Conservation (phyloP, 108 stramenopile genomes). For the Fragilaria radians region DNA sequence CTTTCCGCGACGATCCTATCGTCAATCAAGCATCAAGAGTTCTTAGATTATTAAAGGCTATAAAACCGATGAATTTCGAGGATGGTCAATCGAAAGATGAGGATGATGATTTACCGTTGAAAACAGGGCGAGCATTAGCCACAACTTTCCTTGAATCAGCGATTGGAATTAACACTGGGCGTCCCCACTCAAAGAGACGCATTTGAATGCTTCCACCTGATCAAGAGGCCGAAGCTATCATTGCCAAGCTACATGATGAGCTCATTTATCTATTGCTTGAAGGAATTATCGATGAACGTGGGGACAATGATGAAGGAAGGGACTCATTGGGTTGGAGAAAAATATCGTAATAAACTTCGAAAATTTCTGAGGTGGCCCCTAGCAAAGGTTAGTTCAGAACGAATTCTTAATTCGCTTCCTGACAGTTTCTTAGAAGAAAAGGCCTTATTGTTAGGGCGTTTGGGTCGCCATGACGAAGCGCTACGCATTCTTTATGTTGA, state of each 20-base stretch:
- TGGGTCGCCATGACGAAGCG: constrained; percentile 85
- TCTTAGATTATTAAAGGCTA: constrained; percentile 63
- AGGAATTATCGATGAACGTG: constrained; percentile 81
- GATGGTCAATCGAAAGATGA: constrained; percentile 7
- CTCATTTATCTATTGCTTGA: constrained; percentile 74
- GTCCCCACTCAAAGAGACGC: constrained; percentile 35
- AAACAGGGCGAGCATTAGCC: constrained; percentile 74
- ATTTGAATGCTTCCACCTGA: constrained; percentile 30
- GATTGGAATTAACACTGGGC: constrained; percentile 71
- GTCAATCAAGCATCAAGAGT: constrained; percentile 58
- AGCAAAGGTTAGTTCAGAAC: constrained; percentile 63
- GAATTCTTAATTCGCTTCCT: constrained; percentile 60
- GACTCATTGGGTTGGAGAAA: constrained; percentile 58
- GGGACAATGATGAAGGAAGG: constrained; percentile 31
- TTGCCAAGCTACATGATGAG: constrained; percentile 82
- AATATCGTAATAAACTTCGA: constrained; percentile 67
- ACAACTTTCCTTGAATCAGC: constrained; percentile 78
- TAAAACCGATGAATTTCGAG: constrained; percentile 25
- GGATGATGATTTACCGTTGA: constrained; percentile 44
- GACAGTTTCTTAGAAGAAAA: constrained; percentile 74
- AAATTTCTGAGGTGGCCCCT: constrained; percentile 71
- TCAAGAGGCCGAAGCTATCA: constrained; percentile 34
- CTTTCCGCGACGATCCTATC: constrained; percentile 58
- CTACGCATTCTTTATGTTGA: constrained; percentile 73
- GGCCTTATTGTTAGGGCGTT: constrained; percentile 72